Percentiles rank a stretch among this genome's conserved stretches.
Evolutionary conservation across 2,329 filamentous ascomycete genomes (phyloP).

Genomic region (Podosphaera fusca): DNA sequence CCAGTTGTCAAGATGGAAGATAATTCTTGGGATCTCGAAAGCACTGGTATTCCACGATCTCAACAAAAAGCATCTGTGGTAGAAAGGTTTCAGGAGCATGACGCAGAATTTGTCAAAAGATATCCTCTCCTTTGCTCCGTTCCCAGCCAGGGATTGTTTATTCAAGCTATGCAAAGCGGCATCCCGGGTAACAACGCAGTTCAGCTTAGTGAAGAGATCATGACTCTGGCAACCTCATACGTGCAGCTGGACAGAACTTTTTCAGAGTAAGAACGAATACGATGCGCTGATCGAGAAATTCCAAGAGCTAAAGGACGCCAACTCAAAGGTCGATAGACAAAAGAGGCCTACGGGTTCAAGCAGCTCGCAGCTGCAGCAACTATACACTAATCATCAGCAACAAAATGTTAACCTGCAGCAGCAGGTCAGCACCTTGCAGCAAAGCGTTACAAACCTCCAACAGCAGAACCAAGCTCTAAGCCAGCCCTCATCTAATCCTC

Average conservation of each 20-base stretch:
- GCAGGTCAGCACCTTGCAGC: too few relatives aligned
- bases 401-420: too few relatives aligned
- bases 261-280: too few relatives aligned
- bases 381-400: neutral
- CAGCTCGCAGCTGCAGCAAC: neutral
- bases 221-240: neutral
- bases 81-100: neutral
- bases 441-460: too few relatives aligned
- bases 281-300: too few relatives aligned
- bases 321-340: neutral
- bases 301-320: too few relatives aligned
- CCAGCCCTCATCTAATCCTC: neutral
- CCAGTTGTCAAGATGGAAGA: neutral
- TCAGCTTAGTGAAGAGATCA: neutral
- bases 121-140: neutral
- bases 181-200: too few relatives aligned
- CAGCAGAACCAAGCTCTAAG: too few relatives aligned
- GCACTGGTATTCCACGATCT: neutral
- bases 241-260: neutral
- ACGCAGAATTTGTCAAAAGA: neutral
- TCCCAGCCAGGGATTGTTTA: neutral
- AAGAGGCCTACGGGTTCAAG: neutral
- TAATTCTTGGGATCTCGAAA: neutral
- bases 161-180: neutral
- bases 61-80: neutral